Conservation (phyloP, 345 rosid species). For the Anacardium occidentale region DNA sequence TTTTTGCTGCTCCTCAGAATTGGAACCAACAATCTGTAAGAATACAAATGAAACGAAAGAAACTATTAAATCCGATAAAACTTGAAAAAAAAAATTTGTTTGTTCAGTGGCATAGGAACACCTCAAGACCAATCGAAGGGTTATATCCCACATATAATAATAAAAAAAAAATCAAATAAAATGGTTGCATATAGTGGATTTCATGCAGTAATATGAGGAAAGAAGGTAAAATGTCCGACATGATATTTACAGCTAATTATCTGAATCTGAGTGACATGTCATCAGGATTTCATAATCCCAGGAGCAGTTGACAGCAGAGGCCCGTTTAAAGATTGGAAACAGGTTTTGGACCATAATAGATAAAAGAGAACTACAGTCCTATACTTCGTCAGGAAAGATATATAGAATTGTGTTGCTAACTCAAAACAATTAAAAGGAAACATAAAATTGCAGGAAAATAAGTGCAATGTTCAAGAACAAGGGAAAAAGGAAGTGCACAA, state of each 20-base stretch:
- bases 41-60: slow-evolving; percentile 1
- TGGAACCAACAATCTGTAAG: slow-evolving; percentile 64
- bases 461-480: background rate
- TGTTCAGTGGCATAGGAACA: background rate
- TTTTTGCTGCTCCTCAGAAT: slow-evolving; percentile 82
- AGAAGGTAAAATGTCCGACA: no score
- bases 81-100: background rate
- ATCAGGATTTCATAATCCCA: background rate
- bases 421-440: background rate
- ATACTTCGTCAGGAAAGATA: background rate
- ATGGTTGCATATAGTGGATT: no score
- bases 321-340: background rate
- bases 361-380: background rate
- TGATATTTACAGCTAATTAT: no score
- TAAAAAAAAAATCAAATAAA: no score
- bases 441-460: background rate
- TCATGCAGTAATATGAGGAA: no score
- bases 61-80: background rate
- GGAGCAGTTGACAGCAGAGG: background rate
- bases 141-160: no score
- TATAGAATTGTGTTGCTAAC: background rate
- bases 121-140: background rate
- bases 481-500: background rate
- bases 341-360: background rate
- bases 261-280: background rate